Evolutionary conservation across 1,139 yeast species (phyloP).

Genomic region (Geotrichum cucujoidarum): DNA sequence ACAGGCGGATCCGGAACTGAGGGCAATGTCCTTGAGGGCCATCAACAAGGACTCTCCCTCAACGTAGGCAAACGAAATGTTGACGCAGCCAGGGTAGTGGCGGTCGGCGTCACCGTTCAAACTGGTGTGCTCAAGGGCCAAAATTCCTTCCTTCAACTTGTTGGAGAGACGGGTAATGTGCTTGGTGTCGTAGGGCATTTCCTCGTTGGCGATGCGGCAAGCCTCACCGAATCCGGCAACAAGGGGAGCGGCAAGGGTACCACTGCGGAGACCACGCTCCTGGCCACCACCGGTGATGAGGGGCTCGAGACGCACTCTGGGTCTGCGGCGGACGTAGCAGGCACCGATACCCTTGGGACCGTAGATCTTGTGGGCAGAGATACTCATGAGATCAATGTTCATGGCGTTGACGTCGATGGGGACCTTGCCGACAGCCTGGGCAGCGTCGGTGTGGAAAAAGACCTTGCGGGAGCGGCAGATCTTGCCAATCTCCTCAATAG

Average conservation of each 20-base stretch:
- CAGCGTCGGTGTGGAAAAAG: conserved; percentile 97
- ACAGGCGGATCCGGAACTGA: conserved; percentile 92
- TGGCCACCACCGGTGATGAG: conserved; percentile 98
- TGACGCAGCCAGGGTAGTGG: conserved; percentile 89
- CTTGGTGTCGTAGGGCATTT: conserved; percentile 64
- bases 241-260: conserved; percentile 93
- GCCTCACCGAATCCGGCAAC: conserved; percentile 98
- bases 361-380: conserved; percentile 92
- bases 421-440: conserved; percentile 95
- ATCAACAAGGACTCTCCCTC: conserved; percentile 96
- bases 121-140: conserved; percentile 81
- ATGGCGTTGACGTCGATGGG: conserved; percentile 87
- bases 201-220: conserved; percentile 72
- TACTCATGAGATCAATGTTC: conserved; percentile 89
- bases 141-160: conserved; percentile 65
- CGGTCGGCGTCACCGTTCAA: conserved; percentile 76
- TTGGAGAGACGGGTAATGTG: conserved; percentile 69
- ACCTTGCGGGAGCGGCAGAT: conserved; percentile 83
- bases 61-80: conserved; percentile 91
- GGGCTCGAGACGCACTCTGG: conserved; percentile 95
- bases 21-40: conserved; percentile 96
- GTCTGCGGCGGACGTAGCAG: conserved; percentile 90
- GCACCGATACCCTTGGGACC: conserved; percentile 99
- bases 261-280: conserved; percentile 96
- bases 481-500: conserved; percentile 86